Percentiles rank a stretch among this genome's conserved stretches.
phyloP scores from a whole-genome alignment of 352 stramenopile genomes.

The Phytophthora fragariaefolia region DNA sequence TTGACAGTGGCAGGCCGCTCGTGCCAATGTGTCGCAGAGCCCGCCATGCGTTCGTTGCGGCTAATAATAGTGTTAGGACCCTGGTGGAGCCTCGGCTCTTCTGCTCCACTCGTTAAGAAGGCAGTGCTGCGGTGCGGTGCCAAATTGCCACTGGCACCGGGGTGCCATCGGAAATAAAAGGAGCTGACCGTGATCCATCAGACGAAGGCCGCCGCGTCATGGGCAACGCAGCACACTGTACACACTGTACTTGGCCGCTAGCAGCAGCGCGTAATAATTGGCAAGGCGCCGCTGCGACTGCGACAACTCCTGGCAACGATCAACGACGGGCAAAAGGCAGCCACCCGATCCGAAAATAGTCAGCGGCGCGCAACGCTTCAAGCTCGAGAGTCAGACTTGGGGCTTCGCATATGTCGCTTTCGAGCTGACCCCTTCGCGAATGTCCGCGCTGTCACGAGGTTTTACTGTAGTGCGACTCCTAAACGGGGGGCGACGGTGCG shows the following conservation, averaged over 20 bases:
- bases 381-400: conserved; percentile 28
- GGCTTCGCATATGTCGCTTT: conserved; percentile 38
- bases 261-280: no score
- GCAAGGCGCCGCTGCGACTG: not conserved
- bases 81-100: not conserved
- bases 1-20: not conserved
- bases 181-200: not conserved
- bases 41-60: not conserved
- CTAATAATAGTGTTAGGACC: not conserved
- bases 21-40: not conserved
- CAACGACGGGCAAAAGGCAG: conserved; percentile 15
- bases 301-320: not conserved
- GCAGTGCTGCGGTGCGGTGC: not conserved
- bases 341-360: conserved; percentile 20
- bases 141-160: not conserved
- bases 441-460: conserved; percentile 1
- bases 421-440: conserved; percentile 13
- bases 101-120: not conserved
- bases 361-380: conserved; percentile 31
- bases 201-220: not conserved
- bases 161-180: no score
- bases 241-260: no score
- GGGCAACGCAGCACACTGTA: not conserved
- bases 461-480: not conserved
- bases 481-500: conserved; percentile 10